Conservation (phyloP, 2,329 filamentous ascomycete species). For the Alternaria gaisen region DNA sequence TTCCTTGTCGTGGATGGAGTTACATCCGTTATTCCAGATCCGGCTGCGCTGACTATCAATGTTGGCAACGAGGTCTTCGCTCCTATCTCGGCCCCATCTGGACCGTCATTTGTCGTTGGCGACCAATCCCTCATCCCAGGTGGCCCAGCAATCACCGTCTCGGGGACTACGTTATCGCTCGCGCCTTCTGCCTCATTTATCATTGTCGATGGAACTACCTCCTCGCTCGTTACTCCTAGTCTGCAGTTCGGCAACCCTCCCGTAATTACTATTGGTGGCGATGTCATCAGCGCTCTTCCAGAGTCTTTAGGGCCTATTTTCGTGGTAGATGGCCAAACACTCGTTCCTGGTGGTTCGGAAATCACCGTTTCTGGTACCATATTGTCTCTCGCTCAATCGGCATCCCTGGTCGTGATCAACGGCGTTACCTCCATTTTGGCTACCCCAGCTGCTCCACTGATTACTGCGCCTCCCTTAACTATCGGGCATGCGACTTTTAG, state of each 20-base stretch:
- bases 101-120: slow-evolving; percentile 48
- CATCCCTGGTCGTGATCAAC: slow-evolving; percentile 45
- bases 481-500: slow-evolving; percentile 40
- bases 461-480: slow-evolving; percentile 41
- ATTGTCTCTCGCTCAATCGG: slow-evolving; percentile 44
- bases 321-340: slow-evolving; percentile 49
- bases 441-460: slow-evolving; percentile 29
- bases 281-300: slow-evolving; percentile 23
- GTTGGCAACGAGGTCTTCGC: slow-evolving; percentile 39
- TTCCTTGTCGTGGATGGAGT: slow-evolving; percentile 45
- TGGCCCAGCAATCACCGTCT: slow-evolving; percentile 43
- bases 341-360: slow-evolving; percentile 45
- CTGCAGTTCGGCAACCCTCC: slow-evolving; percentile 29
- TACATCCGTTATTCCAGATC: slow-evolving; percentile 43
- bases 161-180: slow-evolving; percentile 45
- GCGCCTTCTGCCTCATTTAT: slow-evolving; percentile 35
- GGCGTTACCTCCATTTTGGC: slow-evolving; percentile 47
- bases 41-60: slow-evolving; percentile 34
- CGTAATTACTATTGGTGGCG: slow-evolving; percentile 27
- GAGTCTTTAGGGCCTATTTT: slow-evolving; percentile 31
- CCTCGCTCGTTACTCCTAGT: slow-evolving; percentile 40
- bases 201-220: slow-evolving; percentile 45
- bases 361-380: slow-evolving; percentile 47
- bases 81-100: slow-evolving; percentile 35
- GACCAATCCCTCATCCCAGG: slow-evolving; percentile 49